Evolutionary conservation across 495 filamentous ascomycete species (phyloP), one percentile per base, ranked within the genome.

Genomic region (Penicillium argentinense): DNA sequence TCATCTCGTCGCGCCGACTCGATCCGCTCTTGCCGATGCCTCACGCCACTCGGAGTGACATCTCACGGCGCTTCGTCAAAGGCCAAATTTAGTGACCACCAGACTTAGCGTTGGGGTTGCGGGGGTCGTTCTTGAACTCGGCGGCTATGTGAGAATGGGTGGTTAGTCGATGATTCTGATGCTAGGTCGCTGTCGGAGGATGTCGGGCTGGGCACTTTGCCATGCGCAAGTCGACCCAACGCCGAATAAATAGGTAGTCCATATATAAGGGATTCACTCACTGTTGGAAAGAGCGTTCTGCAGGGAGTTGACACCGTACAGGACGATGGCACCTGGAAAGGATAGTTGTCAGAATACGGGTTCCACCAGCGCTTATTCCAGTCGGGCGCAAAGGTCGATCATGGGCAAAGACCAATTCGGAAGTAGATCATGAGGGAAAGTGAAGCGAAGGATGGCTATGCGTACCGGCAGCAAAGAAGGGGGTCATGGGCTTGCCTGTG

Each of bases 381-480:
- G 43, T 44, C 41, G 41, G 34, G 23, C 6, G 11, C 21, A 26
- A 16, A 1, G 23, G 13, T 41, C 9, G 14, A 49, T 25, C 25
- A 32, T 58, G 29, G 7, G n/a, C n/a, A n/a, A 27, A 3, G 16
- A n/a, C 11, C 11, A 19, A 27, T 36, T 41, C 26, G 16, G 14
- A 12, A 43, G 19, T 13, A 13, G 8, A 13, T 4, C 2, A 33
- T 30, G 19, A 24, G 16, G 38, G 22, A 5, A 39, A 44, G 19
- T 18, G 17, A 25, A 19, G 17, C 45, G 37, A 14, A 13, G 25
- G 14, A 46, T 26, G 26, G 49, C 4, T 36, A 48, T n/a, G 57
- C 90, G 65, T 92, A 97, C 92, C 91, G 66, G 92, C 91, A 74
- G 80, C 75, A 79, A 86, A 95, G 83, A 97, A 97, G 43, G 92